Conservation (phyloP, 1,139 yeast species). For the Lodderomyces elongisporus region DNA sequence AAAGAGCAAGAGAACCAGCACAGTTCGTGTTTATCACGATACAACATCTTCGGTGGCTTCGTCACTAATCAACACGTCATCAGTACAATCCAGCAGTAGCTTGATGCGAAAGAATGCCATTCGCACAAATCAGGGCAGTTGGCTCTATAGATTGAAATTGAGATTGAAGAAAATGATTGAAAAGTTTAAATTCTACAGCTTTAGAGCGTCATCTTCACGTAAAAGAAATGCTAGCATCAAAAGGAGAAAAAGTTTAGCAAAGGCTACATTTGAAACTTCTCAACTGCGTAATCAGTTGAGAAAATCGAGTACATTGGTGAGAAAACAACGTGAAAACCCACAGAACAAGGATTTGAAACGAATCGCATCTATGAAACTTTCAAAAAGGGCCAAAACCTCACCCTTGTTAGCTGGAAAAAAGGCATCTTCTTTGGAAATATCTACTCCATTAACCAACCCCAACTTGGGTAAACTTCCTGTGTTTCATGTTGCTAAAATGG, state of each 20-base stretch:
- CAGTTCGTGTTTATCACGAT: conserved; percentile 12
- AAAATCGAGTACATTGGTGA: conserved; percentile 14
- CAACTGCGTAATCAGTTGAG: conserved; percentile 13
- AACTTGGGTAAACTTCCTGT: conserved; percentile 19
- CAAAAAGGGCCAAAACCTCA: background rate
- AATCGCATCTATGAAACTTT: conserved; percentile 2
- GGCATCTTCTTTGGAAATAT: conserved; percentile 4
- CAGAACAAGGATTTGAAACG: conserved; percentile 14
- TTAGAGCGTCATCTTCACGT: conserved; percentile 27
- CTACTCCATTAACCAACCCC: conserved; percentile 20
- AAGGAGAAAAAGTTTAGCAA: conserved; percentile 12
- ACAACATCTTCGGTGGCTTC: conserved; percentile 7
- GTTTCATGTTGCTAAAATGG: conserved; percentile 16
- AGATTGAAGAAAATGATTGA: conserved; percentile 21
- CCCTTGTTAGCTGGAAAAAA: background rate
- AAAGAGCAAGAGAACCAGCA: conserved; percentile 11
- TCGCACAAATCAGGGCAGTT: conserved; percentile 28
- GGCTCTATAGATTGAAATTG: conserved; percentile 27
- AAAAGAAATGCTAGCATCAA: conserved; percentile 9
- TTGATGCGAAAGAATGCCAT: conserved; percentile 33
- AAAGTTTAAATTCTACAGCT: conserved; percentile 23
- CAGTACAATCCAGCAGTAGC: conserved; percentile 8
- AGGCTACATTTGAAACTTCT: conserved; percentile 16
- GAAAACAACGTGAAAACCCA: conserved; percentile 18
- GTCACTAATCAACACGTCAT: conserved; percentile 1